These are phyloP conservation scores for Prunus yedoensis DNA, from an alignment of 331 rosid genomes.

Conservation along the genomic window DNA sequence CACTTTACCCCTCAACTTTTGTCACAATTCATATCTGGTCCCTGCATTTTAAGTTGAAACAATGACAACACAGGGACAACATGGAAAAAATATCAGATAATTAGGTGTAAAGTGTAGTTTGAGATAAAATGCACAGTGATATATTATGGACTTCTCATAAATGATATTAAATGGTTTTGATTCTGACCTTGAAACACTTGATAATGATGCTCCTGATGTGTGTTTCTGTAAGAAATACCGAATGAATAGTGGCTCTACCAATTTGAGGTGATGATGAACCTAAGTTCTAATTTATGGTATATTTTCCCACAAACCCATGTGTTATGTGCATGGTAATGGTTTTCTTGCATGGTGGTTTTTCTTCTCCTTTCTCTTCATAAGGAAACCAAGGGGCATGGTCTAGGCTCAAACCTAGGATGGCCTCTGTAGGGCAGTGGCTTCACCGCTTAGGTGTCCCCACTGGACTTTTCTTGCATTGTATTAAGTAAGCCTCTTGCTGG, in stretches of 20 bases:
- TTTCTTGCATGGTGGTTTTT: background rate
- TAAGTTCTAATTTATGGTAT: background rate
- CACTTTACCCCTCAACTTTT: background rate
- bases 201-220: background rate
- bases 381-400: background rate
- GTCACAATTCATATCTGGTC: background rate
- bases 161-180: background rate
- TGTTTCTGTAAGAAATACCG: background rate
- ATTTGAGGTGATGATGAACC: background rate
- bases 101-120: background rate
- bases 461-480: constrained; percentile 18
- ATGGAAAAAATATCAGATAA: background rate
- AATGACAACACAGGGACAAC: background rate
- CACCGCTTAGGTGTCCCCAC: background rate
- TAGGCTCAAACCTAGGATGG: background rate
- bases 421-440: background rate
- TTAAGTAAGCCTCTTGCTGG: constrained; percentile 21
- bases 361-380: background rate
- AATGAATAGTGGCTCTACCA: background rate
- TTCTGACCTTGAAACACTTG: background rate
- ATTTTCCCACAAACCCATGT: background rate
- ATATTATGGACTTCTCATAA: background rate
- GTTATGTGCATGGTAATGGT: background rate
- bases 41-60: background rate
- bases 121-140: background rate